These are phyloP conservation scores for Isabelozyma pseudorhagii DNA, from an alignment of 805 yeast genomes.

Conservation along the genomic window DNA sequence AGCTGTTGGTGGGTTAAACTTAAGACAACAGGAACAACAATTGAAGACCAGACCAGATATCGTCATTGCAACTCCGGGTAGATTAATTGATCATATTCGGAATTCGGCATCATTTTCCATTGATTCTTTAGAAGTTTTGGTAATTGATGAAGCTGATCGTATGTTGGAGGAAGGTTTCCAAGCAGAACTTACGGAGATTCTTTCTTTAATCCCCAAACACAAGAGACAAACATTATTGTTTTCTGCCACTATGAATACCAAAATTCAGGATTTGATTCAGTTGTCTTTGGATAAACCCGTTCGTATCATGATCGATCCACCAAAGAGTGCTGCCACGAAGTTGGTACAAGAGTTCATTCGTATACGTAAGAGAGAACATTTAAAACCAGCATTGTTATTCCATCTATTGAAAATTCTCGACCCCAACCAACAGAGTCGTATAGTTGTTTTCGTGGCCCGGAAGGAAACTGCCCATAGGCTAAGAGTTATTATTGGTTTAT, in stretches of 20 bases:
- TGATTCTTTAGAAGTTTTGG: slow-evolving; percentile 87
- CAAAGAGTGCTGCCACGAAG: slow-evolving; percentile 89
- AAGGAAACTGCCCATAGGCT: slow-evolving; percentile 88
- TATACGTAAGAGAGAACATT: slow-evolving; percentile 80
- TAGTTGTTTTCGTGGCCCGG: slow-evolving; percentile 87
- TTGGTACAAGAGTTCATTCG: slow-evolving; percentile 92
- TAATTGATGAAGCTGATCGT: slow-evolving; percentile 97
- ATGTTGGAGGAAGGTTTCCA: slow-evolving; percentile 99
- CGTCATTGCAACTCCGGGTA: slow-evolving; percentile 97
- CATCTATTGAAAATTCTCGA: slow-evolving; percentile 68
- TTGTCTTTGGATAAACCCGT: slow-evolving; percentile 89
- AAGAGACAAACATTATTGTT: slow-evolving; percentile 92
- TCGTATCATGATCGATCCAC: slow-evolving; percentile 93
- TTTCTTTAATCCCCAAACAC: slow-evolving; percentile 74
- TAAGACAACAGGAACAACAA: slow-evolving; percentile 94
- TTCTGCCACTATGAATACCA: slow-evolving; percentile 97
- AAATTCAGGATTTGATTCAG: slow-evolving; percentile 81
- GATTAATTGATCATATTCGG: slow-evolving; percentile 94
- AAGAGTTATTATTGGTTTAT: slow-evolving; percentile 68
- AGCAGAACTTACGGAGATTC: slow-evolving; percentile 86
- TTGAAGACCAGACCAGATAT: slow-evolving; percentile 90
- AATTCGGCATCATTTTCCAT: slow-evolving; percentile 91
- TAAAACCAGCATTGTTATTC: slow-evolving; percentile 80
- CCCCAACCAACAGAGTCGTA: slow-evolving; percentile 59
- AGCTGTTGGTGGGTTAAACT: slow-evolving; percentile 97